Conservation (phyloP, 495 filamentous ascomycete species). For the Hyaloscypha hepaticicola region DNA sequence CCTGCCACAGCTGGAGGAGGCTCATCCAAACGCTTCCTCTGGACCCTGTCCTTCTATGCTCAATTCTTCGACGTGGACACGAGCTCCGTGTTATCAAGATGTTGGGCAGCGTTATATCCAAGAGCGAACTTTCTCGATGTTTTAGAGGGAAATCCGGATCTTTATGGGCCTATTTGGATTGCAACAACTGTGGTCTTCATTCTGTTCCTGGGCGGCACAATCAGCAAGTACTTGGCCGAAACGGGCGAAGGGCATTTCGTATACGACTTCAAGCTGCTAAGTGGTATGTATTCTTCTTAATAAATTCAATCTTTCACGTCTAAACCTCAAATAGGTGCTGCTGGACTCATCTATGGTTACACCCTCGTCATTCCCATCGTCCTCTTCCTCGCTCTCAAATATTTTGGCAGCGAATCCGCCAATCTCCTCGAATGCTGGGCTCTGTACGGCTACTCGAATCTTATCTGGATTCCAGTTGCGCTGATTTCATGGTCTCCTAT, state of each 20-base stretch:
- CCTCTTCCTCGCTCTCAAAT: slow-evolving; percentile 86
- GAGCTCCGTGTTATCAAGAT: slow-evolving; percentile 77
- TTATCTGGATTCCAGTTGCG: slow-evolving; percentile 95
- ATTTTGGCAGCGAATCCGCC: slow-evolving; percentile 87
- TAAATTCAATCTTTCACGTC: not conserved
- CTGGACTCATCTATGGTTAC: slow-evolving; percentile 92
- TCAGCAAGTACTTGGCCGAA: slow-evolving; percentile 76
- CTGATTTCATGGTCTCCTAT: slow-evolving; percentile 86
- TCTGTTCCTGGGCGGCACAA: slow-evolving; percentile 90
- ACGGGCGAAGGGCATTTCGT: slow-evolving; percentile 45
- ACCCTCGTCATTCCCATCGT: slow-evolving; percentile 78
- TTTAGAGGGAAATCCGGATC: slow-evolving; percentile 92
- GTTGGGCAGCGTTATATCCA: slow-evolving; percentile 80
- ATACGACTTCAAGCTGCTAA: slow-evolving; percentile 87
- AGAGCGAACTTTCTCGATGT: slow-evolving; percentile 94
- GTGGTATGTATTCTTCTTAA: slow-evolving; percentile 45
- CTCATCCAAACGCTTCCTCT: slow-evolving; percentile 81
- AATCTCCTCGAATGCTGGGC: slow-evolving; percentile 92
- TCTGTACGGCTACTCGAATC: slow-evolving; percentile 90
- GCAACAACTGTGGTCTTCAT: slow-evolving; percentile 96
- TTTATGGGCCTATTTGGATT: slow-evolving; percentile 97
- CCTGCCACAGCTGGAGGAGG: slow-evolving; percentile 55
- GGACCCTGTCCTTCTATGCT: slow-evolving; percentile 90
- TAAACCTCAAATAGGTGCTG: slow-evolving; percentile 57
- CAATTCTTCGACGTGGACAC: slow-evolving; percentile 99